Evolutionary conservation across 2,329 filamentous ascomycete genomes (phyloP), one percentile per base, ranked within the genome.

Genomic region (Sporothrix schenckii): DNA sequence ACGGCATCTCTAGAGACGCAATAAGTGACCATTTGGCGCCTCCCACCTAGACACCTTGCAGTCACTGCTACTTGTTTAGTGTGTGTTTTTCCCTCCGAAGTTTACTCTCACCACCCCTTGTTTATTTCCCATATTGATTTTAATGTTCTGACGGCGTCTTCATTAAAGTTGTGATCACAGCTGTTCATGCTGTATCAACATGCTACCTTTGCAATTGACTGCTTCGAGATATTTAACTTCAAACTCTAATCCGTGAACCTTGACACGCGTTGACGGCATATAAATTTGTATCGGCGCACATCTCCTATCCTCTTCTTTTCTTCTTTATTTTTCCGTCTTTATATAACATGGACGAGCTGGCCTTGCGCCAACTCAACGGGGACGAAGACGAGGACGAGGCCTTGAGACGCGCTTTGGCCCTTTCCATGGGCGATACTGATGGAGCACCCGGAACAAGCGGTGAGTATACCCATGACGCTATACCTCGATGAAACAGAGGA

Each of bases 381-480:
- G 75, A 74, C 14, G 78, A 78, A 30, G 83, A 86, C 60, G 85
- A 88, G 24, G 86, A 90, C 67, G 86, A 87, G 71, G 86, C 88
- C 41, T 78, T 90, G n/a, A 83, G 83, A 39, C 82, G 81, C 71
- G 88, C 89, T 41, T 88, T 91, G 70, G 87, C 84, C 19, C 78
- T 89, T 39, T 89, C 87, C 10, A 80, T 89, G 19, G 78, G 79
- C 54, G 76, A 66, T 9, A 16, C 39, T 10, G 21, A 27, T 3
- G 58, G 10, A 16, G 14, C 58, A 47, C 11, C 21, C 21, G 58
- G 47, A 1, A 7, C 58, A 5, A 19, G 1, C 21, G 58, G 58
- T 63, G 47, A 47, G 58, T 10, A 9, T 63, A 4, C 6, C 21
- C 3, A 2, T 47, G n/a, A 44, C 13, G 3, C 5, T 24, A 11